A percentile compares a stretch with the other conserved stretches of the same genome.
Evolutionary conservation across 73 alveolate genomes (phyloP).

Genomic region (Tetrahymena thermophila): DNA sequence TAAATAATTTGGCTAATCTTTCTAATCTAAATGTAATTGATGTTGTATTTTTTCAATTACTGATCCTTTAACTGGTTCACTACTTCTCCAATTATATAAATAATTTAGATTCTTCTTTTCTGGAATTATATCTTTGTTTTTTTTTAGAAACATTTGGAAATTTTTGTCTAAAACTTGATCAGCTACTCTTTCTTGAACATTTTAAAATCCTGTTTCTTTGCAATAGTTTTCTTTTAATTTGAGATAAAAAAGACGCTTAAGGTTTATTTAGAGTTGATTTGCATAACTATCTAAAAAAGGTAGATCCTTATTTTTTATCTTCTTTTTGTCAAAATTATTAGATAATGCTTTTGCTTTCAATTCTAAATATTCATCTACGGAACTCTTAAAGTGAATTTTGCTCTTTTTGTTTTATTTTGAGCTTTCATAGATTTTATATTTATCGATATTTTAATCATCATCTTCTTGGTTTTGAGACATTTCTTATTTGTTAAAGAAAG

Average conservation of each 20-base stretch:
- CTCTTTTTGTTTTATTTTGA: neutral
- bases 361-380: neutral
- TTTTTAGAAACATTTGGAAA: neutral
- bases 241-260: neutral
- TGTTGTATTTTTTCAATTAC: neutral
- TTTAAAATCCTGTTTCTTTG: neutral
- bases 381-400: neutral
- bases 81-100: neutral
- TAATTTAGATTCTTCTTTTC: neutral
- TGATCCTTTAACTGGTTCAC: neutral
- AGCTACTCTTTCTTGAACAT: neutral
- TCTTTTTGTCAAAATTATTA: neutral
- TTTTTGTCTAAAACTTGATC: neutral
- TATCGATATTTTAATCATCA: neutral
- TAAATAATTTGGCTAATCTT: neutral
- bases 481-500: neutral
- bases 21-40: neutral
- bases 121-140: neutral
- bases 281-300: neutral
- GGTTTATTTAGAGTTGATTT: neutral
- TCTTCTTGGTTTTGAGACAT: neutral
- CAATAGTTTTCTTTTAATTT: neutral
- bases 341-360: neutral
- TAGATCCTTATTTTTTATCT: neutral
- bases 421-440: neutral